Base-by-base conservation (phyloP, 352 stramenopile genomes). In the Detonula confervacea region DNA sequence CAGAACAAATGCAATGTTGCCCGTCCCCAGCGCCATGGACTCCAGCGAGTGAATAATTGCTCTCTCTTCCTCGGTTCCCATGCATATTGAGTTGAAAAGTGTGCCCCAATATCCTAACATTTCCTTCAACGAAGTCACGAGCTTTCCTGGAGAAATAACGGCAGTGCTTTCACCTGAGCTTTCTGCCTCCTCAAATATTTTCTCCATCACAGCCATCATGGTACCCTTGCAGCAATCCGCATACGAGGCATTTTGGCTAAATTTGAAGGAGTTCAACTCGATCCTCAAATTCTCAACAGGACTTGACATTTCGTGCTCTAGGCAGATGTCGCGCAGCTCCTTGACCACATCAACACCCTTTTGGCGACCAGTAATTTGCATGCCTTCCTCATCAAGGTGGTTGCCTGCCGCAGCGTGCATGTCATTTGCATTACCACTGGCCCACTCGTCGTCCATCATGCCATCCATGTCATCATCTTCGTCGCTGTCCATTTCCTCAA, bases 31-130 rank as follows among this genome's bases (percentile, higher is more conserved):
- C 11, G 97, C 91, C 49, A 78, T 78, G 30, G 72, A 72, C 74
- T 95, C 90, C 35, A 91, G 35, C 3, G 71, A 79, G 25, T 81
- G 29, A 52, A 93, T 81, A 44, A 93, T 89, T 8, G 80, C 69
- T 30, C 86, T 83, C 78, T 93, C 87, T 67, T 94, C 89, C 11
- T 88, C 79, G 24, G 83, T 59, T 46, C 83, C 77, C 61, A 89
- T 86, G 55, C 83, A 88, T 77, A 97, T 97, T 51, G 95, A 95
- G 79, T 96, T 81, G 44, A 98, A 92, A 18, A 98, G 90, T 16
- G 89, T 92, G 29, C 87, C 92, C 96, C 96, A 98, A 78, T 95
- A 95, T 44, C 95, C 81, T 54, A 98, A 92, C 72, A 96, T 95
- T 62, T 80, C 85, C 29, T 95, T 95, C 61, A 98, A 86, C 1